A percentile compares a stretch with the other conserved stretches of the same genome.
Conservation (phyloP, 495 filamentous ascomycete genomes). For the Monascus purpureus region DNA sequence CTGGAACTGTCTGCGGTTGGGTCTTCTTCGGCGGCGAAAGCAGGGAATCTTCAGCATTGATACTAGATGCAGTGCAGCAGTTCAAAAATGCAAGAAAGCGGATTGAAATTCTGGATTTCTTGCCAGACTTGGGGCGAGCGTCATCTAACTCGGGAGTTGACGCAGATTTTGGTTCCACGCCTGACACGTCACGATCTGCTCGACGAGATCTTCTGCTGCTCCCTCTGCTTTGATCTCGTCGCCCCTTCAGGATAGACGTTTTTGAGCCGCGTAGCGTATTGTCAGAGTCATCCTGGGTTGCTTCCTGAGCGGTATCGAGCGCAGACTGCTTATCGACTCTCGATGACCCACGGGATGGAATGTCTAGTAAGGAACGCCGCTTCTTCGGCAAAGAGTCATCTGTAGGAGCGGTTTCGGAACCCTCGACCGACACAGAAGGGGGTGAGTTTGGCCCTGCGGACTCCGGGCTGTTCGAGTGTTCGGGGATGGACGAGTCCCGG, state of each 20-base stretch:
- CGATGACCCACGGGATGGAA: slow-evolving; percentile 57
- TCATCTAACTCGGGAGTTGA: slow-evolving; percentile 15
- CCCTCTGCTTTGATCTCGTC: slow-evolving; percentile 53
- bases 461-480: slow-evolving; percentile 13
- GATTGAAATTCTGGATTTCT: slow-evolving; percentile 35
- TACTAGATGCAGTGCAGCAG: slow-evolving; percentile 64
- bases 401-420: slow-evolving; percentile 5
- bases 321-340: slow-evolving; percentile 47
- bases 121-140: slow-evolving; percentile 39
- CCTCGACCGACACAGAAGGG: slow-evolving; percentile 8
- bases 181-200: slow-evolving; percentile 26
- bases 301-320: slow-evolving; percentile 49
- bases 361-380: slow-evolving; percentile 41
- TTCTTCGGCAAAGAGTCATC: slow-evolving; percentile 29
- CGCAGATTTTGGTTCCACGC: slow-evolving; percentile 21
- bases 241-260: slow-evolving; percentile 52
- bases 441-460: slow-evolving; percentile 11
- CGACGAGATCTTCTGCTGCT: slow-evolving; percentile 45
- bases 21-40: slow-evolving; percentile 56
- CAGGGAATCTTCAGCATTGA: slow-evolving; percentile 44
- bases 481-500: slow-evolving; percentile 11
- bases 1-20: slow-evolving; percentile 38
- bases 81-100: slow-evolving; percentile 59
- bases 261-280: slow-evolving; percentile 49
- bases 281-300: slow-evolving; percentile 46